Evolutionary conservation across 345 rosid species (phyloP).

Genomic region (Melaleuca quinquenervia): DNA sequence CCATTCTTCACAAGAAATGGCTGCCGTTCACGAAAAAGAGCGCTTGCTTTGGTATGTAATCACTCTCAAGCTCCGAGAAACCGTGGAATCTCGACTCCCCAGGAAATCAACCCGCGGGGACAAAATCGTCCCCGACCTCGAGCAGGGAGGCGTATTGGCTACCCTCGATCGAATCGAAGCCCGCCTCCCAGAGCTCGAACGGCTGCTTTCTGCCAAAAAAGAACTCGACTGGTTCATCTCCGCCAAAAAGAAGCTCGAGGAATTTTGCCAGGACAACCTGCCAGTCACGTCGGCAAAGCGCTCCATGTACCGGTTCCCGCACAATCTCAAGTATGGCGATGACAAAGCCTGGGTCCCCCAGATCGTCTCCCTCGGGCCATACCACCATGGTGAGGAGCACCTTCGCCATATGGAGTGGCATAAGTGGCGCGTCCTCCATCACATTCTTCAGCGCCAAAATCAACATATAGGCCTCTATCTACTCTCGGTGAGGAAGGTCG

Average conservation of each 20-base stretch:
- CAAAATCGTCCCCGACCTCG: slow-evolving; percentile 3
- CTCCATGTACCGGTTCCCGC: slow-evolving; percentile 46
- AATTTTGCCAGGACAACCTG: slow-evolving; percentile 50
- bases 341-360: slow-evolving; percentile 71
- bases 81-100: slow-evolving; percentile 35
- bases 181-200: no score
- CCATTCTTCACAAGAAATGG: slow-evolving; percentile 17
- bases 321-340: slow-evolving; percentile 47
- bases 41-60: slow-evolving; percentile 63
- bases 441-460: slow-evolving; percentile 42
- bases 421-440: slow-evolving; percentile 71
- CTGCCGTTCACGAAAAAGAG: slow-evolving; percentile 60
- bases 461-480: slow-evolving; percentile 44
- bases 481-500: slow-evolving; percentile 50
- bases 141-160: no score
- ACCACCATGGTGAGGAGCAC: slow-evolving; percentile 65
- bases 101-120: slow-evolving; percentile 10
- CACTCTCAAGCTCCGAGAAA: slow-evolving; percentile 55
- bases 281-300: slow-evolving; percentile 43
- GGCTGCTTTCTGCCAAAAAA: no score
- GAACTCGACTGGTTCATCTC: slow-evolving; percentile 76
- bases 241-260: slow-evolving; percentile 43
- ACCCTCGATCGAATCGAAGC: no score
- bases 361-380: slow-evolving; percentile 70
- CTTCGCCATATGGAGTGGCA: slow-evolving; percentile 67